Evolutionary conservation across 495 filamentous ascomycete genomes (phyloP).

Genomic region (Aspergillus wentii): DNA sequence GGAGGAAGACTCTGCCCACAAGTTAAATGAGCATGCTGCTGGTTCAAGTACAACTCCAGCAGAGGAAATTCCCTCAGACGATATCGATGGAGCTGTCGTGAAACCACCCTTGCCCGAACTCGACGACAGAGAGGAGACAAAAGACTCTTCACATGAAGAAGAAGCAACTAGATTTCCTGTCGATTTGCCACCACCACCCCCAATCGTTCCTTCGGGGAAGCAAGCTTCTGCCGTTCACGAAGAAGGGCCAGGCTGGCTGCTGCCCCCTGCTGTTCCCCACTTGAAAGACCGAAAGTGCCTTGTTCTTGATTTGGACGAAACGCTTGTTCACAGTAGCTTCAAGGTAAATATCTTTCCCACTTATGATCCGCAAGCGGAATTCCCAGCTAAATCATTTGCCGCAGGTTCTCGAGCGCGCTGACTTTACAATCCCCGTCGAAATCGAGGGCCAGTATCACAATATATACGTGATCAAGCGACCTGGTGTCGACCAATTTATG

Average conservation of each 20-base stretch:
- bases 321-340: constrained; percentile 98
- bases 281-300: constrained; percentile 87
- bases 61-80: too few relatives aligned
- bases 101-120: constrained; percentile 7
- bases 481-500: constrained; percentile 97
- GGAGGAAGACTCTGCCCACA: not conserved
- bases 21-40: not conserved
- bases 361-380: not conserved
- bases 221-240: constrained; percentile 51
- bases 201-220: constrained; percentile 41
- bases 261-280: constrained; percentile 72
- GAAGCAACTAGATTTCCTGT: constrained; percentile 28
- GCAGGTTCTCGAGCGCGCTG: constrained; percentile 94
- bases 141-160: constrained; percentile 22
- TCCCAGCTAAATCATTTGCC: constrained; percentile 20
- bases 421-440: constrained; percentile 98
- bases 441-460: constrained; percentile 99
- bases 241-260: too few relatives aligned
- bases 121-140: constrained; percentile 11
- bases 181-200: constrained; percentile 57
- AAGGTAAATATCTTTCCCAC: constrained; percentile 59
- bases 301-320: constrained; percentile 95
- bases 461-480: constrained; percentile 98
- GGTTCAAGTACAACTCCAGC: too few relatives aligned
- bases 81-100: constrained; percentile 1